These are phyloP conservation scores for Pichia insulana DNA, from an alignment of 805 yeast genomes.

Conservation along the genomic window DNA sequence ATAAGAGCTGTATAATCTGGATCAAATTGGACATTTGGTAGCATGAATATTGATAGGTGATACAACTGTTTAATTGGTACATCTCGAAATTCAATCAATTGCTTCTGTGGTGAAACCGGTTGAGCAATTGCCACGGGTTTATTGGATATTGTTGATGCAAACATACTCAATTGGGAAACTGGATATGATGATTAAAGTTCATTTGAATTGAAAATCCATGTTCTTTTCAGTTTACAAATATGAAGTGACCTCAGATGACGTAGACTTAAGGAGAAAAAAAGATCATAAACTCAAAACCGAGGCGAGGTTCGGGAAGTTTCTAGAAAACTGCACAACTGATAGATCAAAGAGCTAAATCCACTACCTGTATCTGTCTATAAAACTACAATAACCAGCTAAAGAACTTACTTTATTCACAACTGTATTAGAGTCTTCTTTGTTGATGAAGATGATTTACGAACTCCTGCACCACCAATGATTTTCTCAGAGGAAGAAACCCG, in stretches of 20 bases:
- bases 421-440: constrained; percentile 9
- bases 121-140: constrained; percentile 38
- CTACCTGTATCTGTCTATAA: not conserved
- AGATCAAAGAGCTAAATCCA: too few relatives aligned
- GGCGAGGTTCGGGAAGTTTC: too few relatives aligned
- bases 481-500: constrained; percentile 24
- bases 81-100: constrained; percentile 52
- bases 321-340: too few relatives aligned
- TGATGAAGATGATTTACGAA: constrained; percentile 28
- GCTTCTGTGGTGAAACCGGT: constrained; percentile 64
- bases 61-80: constrained; percentile 50
- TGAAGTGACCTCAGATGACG: too few relatives aligned
- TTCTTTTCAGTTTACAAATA: too few relatives aligned
- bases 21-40: constrained; percentile 75
- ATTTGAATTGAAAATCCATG: too few relatives aligned
- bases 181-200: too few relatives aligned
- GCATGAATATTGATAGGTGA: constrained; percentile 73
- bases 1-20: constrained; percentile 72
- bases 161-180: constrained; percentile 16
- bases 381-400: not conserved
- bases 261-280: too few relatives aligned
- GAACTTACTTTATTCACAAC: too few relatives aligned
- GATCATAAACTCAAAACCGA: too few relatives aligned
- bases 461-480: constrained; percentile 28
- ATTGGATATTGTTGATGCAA: constrained; percentile 28